A percentile compares a stretch with the other conserved stretches of the same genome.
Evolutionary conservation across 2,329 filamentous ascomycete species (phyloP).

Genomic region (Fusarium buharicum): DNA sequence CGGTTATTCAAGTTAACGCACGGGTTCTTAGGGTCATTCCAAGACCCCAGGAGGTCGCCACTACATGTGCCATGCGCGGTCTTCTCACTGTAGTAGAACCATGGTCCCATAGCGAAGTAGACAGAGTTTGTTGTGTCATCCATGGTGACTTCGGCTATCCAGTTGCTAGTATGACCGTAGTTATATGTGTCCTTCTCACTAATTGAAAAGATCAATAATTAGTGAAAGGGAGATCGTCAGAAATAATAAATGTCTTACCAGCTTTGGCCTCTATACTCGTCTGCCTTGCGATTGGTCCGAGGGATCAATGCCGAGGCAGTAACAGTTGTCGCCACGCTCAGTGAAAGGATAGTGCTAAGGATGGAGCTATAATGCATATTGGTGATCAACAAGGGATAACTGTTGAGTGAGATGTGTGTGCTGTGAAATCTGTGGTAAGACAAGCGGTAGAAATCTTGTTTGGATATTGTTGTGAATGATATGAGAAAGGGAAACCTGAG

Average conservation of each 20-base stretch:
- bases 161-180: slow-evolving; percentile 13
- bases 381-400: not conserved
- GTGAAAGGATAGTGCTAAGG: slow-evolving; percentile 1
- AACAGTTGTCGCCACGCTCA: not conserved
- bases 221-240: not conserved
- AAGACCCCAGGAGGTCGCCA: slow-evolving; percentile 6
- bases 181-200: slow-evolving; percentile 8
- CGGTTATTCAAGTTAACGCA: slow-evolving; percentile 14
- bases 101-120: slow-evolving; percentile 13
- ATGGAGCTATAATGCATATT: slow-evolving; percentile 7
- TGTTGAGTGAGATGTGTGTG: not conserved
- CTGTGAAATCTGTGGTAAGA: not conserved
- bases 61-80: slow-evolving; percentile 3
- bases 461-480: not conserved
- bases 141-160: slow-evolving; percentile 16
- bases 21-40: slow-evolving; percentile 9
- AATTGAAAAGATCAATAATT: not conserved
- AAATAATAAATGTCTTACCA: not conserved
- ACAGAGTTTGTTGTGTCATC: slow-evolving; percentile 19
- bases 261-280: slow-evolving; percentile 5
- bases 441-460: not conserved
- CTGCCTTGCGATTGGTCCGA: slow-evolving; percentile 10
- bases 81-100: slow-evolving; percentile 15
- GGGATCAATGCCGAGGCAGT: slow-evolving; percentile 1
- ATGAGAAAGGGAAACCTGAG: not conserved